phyloP scores from a whole-genome alignment of 2,329 filamentous ascomycete species.

The Nectriaceae sp. region DNA sequence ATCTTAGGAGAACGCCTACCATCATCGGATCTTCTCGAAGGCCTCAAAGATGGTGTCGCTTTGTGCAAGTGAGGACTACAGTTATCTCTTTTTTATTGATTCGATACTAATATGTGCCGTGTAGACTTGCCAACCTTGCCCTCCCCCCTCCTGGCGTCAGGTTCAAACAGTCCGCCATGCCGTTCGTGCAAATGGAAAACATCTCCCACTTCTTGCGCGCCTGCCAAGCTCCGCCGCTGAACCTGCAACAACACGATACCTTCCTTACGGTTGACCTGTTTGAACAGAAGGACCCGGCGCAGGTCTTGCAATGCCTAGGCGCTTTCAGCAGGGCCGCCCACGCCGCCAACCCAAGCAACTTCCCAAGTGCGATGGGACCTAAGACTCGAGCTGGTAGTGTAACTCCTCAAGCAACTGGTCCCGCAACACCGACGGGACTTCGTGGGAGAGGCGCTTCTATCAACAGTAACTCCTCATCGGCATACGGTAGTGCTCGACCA shows the following conservation, averaged over 20 bases:
- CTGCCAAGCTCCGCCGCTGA: slow-evolving; percentile 82
- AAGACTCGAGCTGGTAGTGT: slow-evolving; percentile 60
- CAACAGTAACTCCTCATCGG: slow-evolving; percentile 60
- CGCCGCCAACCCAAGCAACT: slow-evolving; percentile 69
- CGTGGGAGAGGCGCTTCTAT: slow-evolving; percentile 54
- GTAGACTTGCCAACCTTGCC: slow-evolving; percentile 79
- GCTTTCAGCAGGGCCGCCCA: slow-evolving; percentile 90
- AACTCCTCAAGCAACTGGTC: slow-evolving; percentile 68
- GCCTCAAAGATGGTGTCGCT: slow-evolving; percentile 85
- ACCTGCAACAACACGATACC: slow-evolving; percentile 88
- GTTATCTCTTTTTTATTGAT: neutral
- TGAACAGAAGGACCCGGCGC: slow-evolving; percentile 92
- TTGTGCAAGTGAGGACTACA: slow-evolving; percentile 73
- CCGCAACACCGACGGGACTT: slow-evolving; percentile 47
- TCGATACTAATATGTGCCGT: slow-evolving; percentile 8
- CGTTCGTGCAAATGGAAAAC: slow-evolving; percentile 99
- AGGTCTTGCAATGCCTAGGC: slow-evolving; percentile 89
- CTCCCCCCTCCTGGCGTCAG: slow-evolving; percentile 76
- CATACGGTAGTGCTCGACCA: slow-evolving; percentile 41
- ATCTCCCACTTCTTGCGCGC: slow-evolving; percentile 93
- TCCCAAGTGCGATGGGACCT: slow-evolving; percentile 76
- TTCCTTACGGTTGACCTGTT: slow-evolving; percentile 97
- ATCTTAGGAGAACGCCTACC: slow-evolving; percentile 73
- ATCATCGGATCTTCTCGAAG: slow-evolving; percentile 76
- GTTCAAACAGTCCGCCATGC: slow-evolving; percentile 92